These are phyloP conservation scores for Aurantiochytrium sp. DNA, from an alignment of 108 stramenopile species.

Conservation along the genomic window DNA sequence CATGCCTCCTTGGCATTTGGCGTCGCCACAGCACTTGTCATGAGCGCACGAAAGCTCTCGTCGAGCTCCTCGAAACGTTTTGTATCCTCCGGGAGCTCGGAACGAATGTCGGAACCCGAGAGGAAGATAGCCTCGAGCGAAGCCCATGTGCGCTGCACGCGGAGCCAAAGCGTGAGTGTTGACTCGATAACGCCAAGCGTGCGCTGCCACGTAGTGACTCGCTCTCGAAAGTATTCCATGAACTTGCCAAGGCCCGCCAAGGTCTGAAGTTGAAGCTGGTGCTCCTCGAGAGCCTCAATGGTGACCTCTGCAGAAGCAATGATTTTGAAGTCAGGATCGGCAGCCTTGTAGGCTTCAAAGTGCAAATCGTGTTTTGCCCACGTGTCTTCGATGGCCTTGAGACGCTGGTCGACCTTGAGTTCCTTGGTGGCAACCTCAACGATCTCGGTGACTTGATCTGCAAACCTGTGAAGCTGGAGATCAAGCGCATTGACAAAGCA, in stretches of 20 bases:
- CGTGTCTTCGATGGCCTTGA: constrained; percentile 27
- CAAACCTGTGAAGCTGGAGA: constrained; percentile 31
- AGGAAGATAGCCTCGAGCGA: constrained; percentile 44
- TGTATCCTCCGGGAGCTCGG: constrained; percentile 43
- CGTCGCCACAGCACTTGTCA: neutral
- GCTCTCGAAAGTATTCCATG: constrained; percentile 37
- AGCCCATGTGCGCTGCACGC: constrained; percentile 36
- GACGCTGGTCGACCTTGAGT: constrained; percentile 35
- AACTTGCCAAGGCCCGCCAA: constrained; percentile 35
- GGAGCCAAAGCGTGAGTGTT: constrained; percentile 18
- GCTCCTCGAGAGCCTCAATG: constrained; percentile 43
- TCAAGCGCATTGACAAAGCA: constrained; percentile 25
- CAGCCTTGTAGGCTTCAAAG: constrained; percentile 17
- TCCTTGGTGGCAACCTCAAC: constrained; percentile 41
- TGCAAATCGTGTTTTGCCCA: constrained; percentile 22
- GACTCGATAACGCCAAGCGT: constrained; percentile 31
- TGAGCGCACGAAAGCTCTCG: constrained; percentile 33
- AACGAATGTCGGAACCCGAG: constrained; percentile 34
- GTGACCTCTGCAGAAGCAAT: constrained; percentile 30
- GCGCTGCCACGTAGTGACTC: constrained; percentile 25
- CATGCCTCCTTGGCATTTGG: constrained; percentile 19
- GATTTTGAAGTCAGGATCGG: constrained; percentile 27
- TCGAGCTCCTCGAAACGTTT: constrained; percentile 41
- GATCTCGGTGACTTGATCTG: constrained; percentile 30
- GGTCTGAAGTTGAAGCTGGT: constrained; percentile 35